Conservation (phyloP, 2,329 filamentous ascomycete genomes). For the Colletotrichum scovillei region DNA sequence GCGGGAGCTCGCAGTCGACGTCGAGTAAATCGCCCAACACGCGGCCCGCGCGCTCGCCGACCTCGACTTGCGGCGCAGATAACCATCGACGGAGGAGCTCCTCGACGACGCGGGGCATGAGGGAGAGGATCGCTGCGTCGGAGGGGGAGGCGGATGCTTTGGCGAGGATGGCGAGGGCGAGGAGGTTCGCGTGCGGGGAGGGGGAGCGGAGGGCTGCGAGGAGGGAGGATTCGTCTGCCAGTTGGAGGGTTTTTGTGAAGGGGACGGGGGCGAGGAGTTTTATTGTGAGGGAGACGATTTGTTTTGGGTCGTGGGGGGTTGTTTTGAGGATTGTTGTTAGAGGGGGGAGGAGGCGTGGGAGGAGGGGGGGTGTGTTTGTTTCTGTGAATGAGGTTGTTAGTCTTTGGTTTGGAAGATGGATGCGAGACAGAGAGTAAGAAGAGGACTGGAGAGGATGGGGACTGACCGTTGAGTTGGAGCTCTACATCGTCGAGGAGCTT, state of each 20-base stretch:
- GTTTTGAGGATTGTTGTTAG: constrained; percentile 60
- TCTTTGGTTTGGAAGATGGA: background rate
- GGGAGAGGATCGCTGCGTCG: constrained; percentile 62
- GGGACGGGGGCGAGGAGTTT: constrained; percentile 66
- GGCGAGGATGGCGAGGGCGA: constrained; percentile 66
- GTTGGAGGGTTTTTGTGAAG: constrained; percentile 61
- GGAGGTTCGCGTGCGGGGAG: constrained; percentile 66
- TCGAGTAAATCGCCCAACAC: constrained; percentile 66
- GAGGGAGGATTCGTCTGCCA: constrained; percentile 63
- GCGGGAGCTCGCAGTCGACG: constrained; percentile 59
- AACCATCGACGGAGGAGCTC: constrained; percentile 65
- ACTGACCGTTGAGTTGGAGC: constrained; percentile 66
- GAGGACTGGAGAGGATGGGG: background rate
- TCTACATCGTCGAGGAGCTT: constrained; percentile 70
- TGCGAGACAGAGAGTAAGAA: too few relatives aligned
- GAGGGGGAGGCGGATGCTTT: constrained; percentile 62
- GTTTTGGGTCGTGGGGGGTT: constrained; percentile 61
- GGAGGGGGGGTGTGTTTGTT: constrained; percentile 60
- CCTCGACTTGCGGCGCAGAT: constrained; percentile 61
- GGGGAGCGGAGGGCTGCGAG: constrained; percentile 65
- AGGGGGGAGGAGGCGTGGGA: background rate
- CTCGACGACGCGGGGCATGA: constrained; percentile 59
- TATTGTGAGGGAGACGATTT: constrained; percentile 63
- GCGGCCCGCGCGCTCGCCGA: constrained; percentile 63
- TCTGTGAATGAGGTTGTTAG: constrained; percentile 47